Base-by-base conservation (phyloP, 139 green algal species). In the Tetratostichococcus sp. region DNA sequence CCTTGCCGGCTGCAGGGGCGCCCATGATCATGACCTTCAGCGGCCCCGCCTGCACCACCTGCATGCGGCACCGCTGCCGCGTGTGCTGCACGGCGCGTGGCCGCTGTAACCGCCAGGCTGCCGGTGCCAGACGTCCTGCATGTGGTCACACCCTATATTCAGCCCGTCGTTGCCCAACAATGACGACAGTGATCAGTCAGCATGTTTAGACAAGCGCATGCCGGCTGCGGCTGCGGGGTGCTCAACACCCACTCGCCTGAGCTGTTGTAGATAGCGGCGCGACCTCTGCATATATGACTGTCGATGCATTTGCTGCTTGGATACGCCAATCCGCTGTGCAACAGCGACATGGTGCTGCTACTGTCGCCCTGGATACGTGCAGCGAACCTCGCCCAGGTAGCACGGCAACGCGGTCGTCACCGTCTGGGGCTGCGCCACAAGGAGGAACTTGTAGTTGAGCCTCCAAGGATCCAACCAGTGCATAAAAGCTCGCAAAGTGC, bases 1-100 rank as follows among this genome's bases (percentile, higher is more conserved):
- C 96, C 84, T 99, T 99, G 43, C 96, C 96, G 4, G 94, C 94
- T 1, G 96, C 96, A 31, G 96, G 96, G 0, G 96, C 90, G 32
- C 96, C 96, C 17, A 90, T 81, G 65, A 99, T 99, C 88, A 98
- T 97, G 4, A 99, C 88, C 33, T 88, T 86, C 65, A 95, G 82
- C 4, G 86, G 80, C 22, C 50, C 50, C 50, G 50, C 50, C 14
- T 26, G 14, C 50, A 26, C 50, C 2, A 62, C 50, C 50, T 26
- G 50, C 50, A 62, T 26, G 14, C 50, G 19, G 19, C 50, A 62
- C 17, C 50, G 50, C 50, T 62, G 50, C 14, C 50, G 50, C 50
- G 11, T 26, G 50, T 62, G 50, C 50, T 26, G 50, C 19, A 26
- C 50, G 4, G 50, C 50, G 2, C 26, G 22, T 62, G 50, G 50